These are phyloP conservation scores for Candida tetrigidarum DNA, from an alignment of 1,139 yeast genomes.

Conservation along the genomic window DNA sequence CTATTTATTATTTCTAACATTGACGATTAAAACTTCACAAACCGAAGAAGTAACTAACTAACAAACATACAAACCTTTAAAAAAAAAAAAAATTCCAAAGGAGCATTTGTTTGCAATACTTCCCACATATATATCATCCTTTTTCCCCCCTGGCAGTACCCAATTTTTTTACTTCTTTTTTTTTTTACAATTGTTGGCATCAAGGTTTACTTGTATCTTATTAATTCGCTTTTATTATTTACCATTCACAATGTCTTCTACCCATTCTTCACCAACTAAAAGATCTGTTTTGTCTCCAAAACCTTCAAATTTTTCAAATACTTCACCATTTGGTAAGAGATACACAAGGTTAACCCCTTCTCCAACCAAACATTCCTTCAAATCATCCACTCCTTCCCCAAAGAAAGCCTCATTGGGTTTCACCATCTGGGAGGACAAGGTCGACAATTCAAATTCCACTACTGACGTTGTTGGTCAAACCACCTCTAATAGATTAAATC, in stretches of 20 bases:
- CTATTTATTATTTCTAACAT: not conserved
- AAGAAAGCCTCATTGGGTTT: constrained; percentile 30
- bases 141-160: not conserved
- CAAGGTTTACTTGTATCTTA: too few species aligned
- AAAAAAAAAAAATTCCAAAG: not conserved
- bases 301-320: constrained; percentile 29
- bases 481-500: constrained; percentile 27
- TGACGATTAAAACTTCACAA: not conserved
- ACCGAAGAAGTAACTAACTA: not conserved
- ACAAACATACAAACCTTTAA: not conserved
- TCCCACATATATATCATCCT: not conserved
- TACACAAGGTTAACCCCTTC: constrained; percentile 21
- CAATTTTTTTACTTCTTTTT: not conserved
- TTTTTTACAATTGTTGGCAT: too few species aligned
- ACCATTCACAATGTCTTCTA: constrained; percentile 23
- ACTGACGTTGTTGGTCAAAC: constrained; percentile 16
- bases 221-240: not conserved
- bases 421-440: constrained; percentile 43
- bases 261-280: constrained; percentile 33
- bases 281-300: constrained; percentile 39
- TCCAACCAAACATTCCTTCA: constrained; percentile 7
- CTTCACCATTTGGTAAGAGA: constrained; percentile 27
- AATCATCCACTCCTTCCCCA: constrained; percentile 20
- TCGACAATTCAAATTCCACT: constrained; percentile 9
- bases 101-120: constrained; percentile 1